Base-by-base conservation (phyloP, 495 filamentous ascomycete species). In the Bryoglossum gracile region DNA sequence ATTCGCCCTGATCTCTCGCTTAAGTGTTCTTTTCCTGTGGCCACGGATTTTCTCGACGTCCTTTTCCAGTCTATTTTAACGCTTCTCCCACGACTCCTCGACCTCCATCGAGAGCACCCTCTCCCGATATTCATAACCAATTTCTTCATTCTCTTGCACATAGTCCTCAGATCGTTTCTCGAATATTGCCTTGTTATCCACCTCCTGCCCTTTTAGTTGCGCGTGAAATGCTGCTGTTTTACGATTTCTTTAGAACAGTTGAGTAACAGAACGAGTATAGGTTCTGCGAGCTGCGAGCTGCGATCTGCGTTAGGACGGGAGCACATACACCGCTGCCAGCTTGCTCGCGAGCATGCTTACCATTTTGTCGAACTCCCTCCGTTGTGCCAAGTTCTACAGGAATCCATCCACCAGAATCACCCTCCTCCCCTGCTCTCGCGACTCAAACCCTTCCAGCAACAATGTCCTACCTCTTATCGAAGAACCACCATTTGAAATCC, bases 81-180 rank as follows among this genome's bases (percentile, higher is more conserved):
- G n/a, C n/a, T n/a, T n/a, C n/a, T n/a, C n/a, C n/a, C n/a, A n/a
- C n/a, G n/a, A n/a, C n/a, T n/a, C n/a, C n/a, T n/a, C n/a, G n/a
- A n/a, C n/a, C n/a, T n/a, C n/a, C n/a, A n/a, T n/a, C n/a, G n/a
- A n/a, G n/a, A n/a, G n/a, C n/a, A n/a, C n/a, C n/a, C n/a, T n/a
- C n/a, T n/a, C n/a, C n/a, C n/a, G n/a, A n/a, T n/a, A 46, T 34
- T 34, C 25, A 17, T 18, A 2, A 9, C 4, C 25, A 11, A 40
- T 33, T 36, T 16, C 19, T 14, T 30, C 21, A 43, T 50, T 50
- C 8, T 43, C 25, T n/a, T 33, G 36, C 38, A 34, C 18, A 43
- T 42, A 51, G 40, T 51, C 40, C 28, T 51, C 23, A 32, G 44
- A 51, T 40, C 48, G 26, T 37, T 26, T 51, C 34, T 46, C 42